Percentiles rank a stretch among this genome's conserved stretches.
Conservation (phyloP, 192 early-diverging fungal species). For the Coemansia sp. region DNA sequence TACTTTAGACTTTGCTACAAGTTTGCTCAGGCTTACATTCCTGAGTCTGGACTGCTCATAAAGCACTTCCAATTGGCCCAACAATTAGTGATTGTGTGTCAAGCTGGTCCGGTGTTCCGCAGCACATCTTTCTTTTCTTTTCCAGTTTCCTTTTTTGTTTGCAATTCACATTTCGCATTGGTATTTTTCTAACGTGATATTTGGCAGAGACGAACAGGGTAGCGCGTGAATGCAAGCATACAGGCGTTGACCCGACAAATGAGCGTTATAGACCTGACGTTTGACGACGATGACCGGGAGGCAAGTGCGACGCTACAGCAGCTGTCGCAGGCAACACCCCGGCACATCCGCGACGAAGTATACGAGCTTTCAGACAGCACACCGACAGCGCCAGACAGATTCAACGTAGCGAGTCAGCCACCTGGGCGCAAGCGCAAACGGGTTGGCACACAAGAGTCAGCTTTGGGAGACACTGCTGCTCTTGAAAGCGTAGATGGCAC, state of each 20-base stretch:
- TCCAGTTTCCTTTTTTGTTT: not conserved
- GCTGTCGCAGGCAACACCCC: not conserved
- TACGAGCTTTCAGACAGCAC: not conserved
- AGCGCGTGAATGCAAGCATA: not conserved
- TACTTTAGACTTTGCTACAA: too few species aligned
- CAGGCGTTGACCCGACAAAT: constrained; percentile 4
- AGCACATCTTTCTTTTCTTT: constrained; percentile 6
- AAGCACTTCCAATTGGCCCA: not conserved
- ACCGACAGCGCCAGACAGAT: not conserved
- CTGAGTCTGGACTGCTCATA: not conserved
- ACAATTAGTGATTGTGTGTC: not conserved
- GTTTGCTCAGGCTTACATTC: too few species aligned
- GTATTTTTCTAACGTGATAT: too few species aligned
- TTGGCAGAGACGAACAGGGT: too few species aligned
- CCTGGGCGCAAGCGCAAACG: constrained; percentile 24
- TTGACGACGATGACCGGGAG: constrained; percentile 28
- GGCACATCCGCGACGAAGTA: not conserved
- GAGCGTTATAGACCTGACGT: constrained; percentile 43
- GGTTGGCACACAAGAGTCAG: not conserved
- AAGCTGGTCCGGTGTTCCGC: not conserved
- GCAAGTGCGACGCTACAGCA: not conserved
- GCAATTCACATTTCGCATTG: not conserved
- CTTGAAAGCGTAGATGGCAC: not conserved
- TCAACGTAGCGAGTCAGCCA: constrained; percentile 14
- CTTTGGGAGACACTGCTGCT: not conserved